Base-by-base conservation (phyloP, 352 stramenopile genomes). In the Globisporangium middletonii region DNA sequence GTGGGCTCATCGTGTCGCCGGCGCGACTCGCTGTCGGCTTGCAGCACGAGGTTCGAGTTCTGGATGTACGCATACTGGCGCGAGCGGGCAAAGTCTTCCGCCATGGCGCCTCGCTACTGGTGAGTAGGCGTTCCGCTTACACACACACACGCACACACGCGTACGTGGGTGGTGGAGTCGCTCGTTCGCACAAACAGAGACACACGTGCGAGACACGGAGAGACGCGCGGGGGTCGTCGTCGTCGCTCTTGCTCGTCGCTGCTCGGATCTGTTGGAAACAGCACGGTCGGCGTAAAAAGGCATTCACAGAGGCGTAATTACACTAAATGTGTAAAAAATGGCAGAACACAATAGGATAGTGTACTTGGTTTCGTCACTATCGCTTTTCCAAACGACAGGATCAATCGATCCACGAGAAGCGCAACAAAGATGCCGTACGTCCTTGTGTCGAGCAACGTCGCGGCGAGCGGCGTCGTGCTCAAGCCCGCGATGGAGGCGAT, bases 11-110 rank as follows among this genome's bases (percentile, higher is more conserved):
- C 82, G 12, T 75, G 75, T 8, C 80, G 74, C 12, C 90, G 80
- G 19, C 86, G 77, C 57, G 75, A 87, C 57, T 92, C 88, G 63
- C 81, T 85, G 58, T 98, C 90, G 7, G 91, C 88, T 68, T 97
- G 84, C 50, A 98, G 74, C 65, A 98, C 94, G 48, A 98, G 73
- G 72, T 98, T 98, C 35, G 88, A 97, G 79, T 97, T 98, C 67
- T 91, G 74, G 60, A 73, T 65, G 79, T 97, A 97, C 60, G 92
- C 89, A 81, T 97, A 97, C 67, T 96, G 86, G 54, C 87, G 75
- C 64, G 86, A 92, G 19, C 89, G 88, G 55, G 86, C 88, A 56
- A 88, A 81, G 54, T 97, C 89, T 74, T 97, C 86, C 26, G 88
- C 86, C 89, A 97, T 97, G 44, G 49, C 45, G 57, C 42, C 35